phyloP scores from a whole-genome alignment of 305 asterid genomes.

The Striga hermonthica region DNA sequence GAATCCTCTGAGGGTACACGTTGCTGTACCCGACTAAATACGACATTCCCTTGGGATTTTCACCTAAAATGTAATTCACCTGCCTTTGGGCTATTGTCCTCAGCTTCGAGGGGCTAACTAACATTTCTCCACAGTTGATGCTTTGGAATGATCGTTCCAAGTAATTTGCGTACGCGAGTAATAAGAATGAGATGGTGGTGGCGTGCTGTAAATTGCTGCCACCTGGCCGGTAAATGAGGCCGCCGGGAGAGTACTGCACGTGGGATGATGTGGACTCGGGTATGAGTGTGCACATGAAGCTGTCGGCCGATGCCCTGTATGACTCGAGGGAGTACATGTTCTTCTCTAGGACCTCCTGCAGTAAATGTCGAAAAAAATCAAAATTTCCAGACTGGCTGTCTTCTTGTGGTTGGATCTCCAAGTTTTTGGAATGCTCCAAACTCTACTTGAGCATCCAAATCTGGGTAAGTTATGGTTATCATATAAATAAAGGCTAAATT shows the following conservation, averaged over 20 bases:
- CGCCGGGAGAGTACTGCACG: slow-evolving; percentile 77
- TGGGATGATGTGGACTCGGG: slow-evolving; percentile 78
- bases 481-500: no score
- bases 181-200: slow-evolving; percentile 79
- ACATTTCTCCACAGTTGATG: slow-evolving; percentile 60
- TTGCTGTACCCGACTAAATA: slow-evolving; percentile 91
- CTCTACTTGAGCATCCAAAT: slow-evolving; percentile 1
- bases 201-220: slow-evolving; percentile 93
- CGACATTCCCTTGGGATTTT: slow-evolving; percentile 87
- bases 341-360: slow-evolving; percentile 74
- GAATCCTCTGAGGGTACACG: slow-evolving; percentile 64
- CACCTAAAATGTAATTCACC: slow-evolving; percentile 80
- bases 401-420: neutral
- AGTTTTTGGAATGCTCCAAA: neutral
- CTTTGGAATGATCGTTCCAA: slow-evolving; percentile 56
- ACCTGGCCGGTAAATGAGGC: slow-evolving; percentile 78
- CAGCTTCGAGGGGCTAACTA: slow-evolving; percentile 48
- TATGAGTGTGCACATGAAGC: slow-evolving; percentile 86
- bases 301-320: slow-evolving; percentile 80
- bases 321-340: slow-evolving; percentile 59
- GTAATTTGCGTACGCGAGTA: slow-evolving; percentile 74
- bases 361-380: neutral
- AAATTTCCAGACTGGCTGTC: neutral
- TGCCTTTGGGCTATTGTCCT: slow-evolving; percentile 67
- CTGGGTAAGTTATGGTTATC: neutral